These are phyloP conservation scores for Geosmithia flava DNA, from an alignment of 2,329 filamentous ascomycete genomes.

Conservation along the genomic window DNA sequence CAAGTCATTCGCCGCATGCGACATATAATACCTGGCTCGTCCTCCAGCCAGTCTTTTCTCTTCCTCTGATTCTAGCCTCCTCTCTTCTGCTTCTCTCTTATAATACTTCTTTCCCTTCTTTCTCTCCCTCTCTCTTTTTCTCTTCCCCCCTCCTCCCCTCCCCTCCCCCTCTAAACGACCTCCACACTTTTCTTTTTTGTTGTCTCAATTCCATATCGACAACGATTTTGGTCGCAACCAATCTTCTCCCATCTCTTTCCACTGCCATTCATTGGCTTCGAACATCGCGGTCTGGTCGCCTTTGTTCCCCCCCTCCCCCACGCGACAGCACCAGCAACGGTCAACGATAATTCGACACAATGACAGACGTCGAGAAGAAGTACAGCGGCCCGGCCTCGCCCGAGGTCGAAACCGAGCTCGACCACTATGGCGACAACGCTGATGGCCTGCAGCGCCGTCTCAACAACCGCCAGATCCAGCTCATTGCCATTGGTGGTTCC, in stretches of 20 bases:
- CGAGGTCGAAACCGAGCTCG: conserved; percentile 8
- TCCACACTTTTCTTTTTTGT: neutral
- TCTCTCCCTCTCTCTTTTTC: conserved; percentile 1
- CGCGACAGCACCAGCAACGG: neutral
- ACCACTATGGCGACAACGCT: conserved; percentile 15
- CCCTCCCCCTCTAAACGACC: neutral
- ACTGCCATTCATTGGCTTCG: neutral
- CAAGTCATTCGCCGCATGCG: conserved; percentile 1
- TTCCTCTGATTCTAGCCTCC: too few species aligned
- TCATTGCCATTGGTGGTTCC: conserved; percentile 38
- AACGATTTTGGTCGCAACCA: neutral
- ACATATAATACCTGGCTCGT: neutral
- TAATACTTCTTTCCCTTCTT: neutral
- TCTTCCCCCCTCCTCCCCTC: neutral
- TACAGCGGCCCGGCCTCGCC: conserved; percentile 7
- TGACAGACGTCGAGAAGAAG: conserved; percentile 14
- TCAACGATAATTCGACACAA: conserved; percentile 6
- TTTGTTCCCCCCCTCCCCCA: neutral
- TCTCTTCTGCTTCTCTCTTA: neutral
- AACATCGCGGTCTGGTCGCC: neutral
- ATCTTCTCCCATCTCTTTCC: neutral
- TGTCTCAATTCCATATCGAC: neutral
- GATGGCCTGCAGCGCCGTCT: conserved; percentile 26
- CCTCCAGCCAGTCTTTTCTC: neutral
- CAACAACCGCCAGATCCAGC: conserved; percentile 35